A percentile compares a stretch with the other conserved stretches of the same genome.
Evolutionary conservation across 2,329 filamentous ascomycete species (phyloP).

Genomic region (Aureobasidium sp.): DNA sequence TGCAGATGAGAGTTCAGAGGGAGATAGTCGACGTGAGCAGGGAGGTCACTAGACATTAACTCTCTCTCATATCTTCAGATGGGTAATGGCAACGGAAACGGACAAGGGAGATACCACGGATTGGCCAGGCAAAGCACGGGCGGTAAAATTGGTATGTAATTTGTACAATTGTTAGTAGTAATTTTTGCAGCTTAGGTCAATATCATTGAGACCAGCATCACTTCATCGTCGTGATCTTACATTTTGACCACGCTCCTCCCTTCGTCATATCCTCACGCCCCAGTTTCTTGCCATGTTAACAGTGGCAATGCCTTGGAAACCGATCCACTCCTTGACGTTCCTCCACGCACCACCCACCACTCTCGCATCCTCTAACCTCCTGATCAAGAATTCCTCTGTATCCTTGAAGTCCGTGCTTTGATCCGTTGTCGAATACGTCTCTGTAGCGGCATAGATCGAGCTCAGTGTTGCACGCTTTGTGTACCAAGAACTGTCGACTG

Average conservation of each 20-base stretch:
- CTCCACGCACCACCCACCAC: conserved; percentile 56
- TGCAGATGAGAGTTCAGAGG: conserved; percentile 23
- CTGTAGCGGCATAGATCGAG: conserved; percentile 62
- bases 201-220: background rate
- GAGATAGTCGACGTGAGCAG: conserved; percentile 19
- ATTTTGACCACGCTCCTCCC: background rate
- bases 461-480: conserved; percentile 58
- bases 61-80: background rate
- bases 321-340: conserved; percentile 67
- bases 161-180: background rate
- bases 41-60: conserved; percentile 4
- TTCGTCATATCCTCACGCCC: conserved; percentile 64
- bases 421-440: conserved; percentile 94
- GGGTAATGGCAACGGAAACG: background rate
- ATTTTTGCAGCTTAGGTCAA: background rate
- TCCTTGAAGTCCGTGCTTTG: conserved; percentile 63
- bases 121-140: background rate
- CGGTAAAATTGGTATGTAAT: background rate
- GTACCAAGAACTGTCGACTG: conserved; percentile 87
- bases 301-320: conserved; percentile 69
- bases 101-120: background rate
- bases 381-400: conserved; percentile 72
- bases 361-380: conserved; percentile 64
- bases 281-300: conserved; percentile 84
- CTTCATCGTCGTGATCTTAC: background rate